Percentiles rank a stretch among this genome's conserved stretches.
phyloP scores from a whole-genome alignment of 768 basidiomycete species.

The Fomitopsis pulvina region DNA sequence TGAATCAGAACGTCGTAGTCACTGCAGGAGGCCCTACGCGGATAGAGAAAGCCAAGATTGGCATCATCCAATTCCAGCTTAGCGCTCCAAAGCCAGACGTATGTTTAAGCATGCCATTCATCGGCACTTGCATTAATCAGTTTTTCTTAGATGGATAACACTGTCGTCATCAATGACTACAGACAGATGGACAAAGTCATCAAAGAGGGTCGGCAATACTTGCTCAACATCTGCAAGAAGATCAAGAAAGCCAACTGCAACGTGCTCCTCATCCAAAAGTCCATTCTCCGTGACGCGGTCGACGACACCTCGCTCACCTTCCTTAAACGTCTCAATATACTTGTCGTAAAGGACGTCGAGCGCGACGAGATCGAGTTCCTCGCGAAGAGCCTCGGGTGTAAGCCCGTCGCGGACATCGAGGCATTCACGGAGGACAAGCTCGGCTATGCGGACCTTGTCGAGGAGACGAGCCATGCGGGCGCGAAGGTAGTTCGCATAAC shows the following conservation, averaged over 20 bases:
- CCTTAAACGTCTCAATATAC: slow-evolving; percentile 93
- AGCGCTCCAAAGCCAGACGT: slow-evolving; percentile 98
- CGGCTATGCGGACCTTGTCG: slow-evolving; percentile 92
- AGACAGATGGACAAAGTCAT: slow-evolving; percentile 99
- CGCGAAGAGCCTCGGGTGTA: slow-evolving; percentile 89
- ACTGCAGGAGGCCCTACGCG: slow-evolving; percentile 90
- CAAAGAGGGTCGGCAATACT: slow-evolving; percentile 97
- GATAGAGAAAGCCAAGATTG: slow-evolving; percentile 98
- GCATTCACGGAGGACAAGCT: slow-evolving; percentile 98
- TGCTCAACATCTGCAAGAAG: slow-evolving; percentile 97
- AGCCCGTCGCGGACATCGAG: slow-evolving; percentile 95
- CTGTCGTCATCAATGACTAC: slow-evolving; percentile 98
- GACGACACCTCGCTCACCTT: slow-evolving; percentile 97
- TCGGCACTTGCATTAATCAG: slow-evolving; percentile 8
- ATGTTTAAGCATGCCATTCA: slow-evolving; percentile 22
- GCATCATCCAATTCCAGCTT: slow-evolving; percentile 96
- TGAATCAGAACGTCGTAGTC: slow-evolving; percentile 90
- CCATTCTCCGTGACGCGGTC: slow-evolving; percentile 98
- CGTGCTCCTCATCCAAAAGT: slow-evolving; percentile 97
- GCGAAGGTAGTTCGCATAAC: slow-evolving; percentile 92
- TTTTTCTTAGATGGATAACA: slow-evolving; percentile 89
- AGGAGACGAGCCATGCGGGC: slow-evolving; percentile 76
- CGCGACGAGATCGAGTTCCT: slow-evolving; percentile 98
- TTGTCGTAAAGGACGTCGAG: slow-evolving; percentile 95
- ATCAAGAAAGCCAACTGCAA: slow-evolving; percentile 99